Evolutionary conservation across 495 filamentous ascomycete species (phyloP).

Genomic region (Aspergillus cavernicola): DNA sequence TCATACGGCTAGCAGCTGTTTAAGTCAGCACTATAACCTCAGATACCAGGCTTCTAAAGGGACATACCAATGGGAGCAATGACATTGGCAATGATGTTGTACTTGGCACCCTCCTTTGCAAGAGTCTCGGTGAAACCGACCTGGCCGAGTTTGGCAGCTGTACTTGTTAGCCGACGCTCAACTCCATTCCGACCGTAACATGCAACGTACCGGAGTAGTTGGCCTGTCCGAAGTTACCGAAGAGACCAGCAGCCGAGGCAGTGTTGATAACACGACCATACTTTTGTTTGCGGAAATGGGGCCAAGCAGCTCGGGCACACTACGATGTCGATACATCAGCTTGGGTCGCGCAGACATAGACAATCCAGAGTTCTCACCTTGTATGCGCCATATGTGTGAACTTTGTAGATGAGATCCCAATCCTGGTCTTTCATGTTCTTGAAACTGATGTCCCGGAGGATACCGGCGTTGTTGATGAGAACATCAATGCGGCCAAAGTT

Average conservation of each 20-base stretch:
- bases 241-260: constrained; percentile 89
- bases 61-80: constrained; percentile 81
- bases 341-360: background rate
- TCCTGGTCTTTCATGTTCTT: constrained; percentile 98
- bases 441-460: constrained; percentile 93
- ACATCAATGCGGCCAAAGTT: constrained; percentile 90
- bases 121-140: constrained; percentile 98
- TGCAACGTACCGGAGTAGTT: constrained; percentile 78
- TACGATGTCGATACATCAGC: constrained; percentile 19
- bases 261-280: constrained; percentile 96
- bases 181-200: background rate
- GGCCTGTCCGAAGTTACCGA: constrained; percentile 92
- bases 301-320: constrained; percentile 95
- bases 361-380: constrained; percentile 50
- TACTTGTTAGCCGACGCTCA: constrained; percentile 15
- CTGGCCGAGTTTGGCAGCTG: constrained; percentile 89
- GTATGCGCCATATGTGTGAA: constrained; percentile 93
- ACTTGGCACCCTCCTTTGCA: constrained; percentile 95
- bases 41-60: background rate
- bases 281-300: constrained; percentile 97
- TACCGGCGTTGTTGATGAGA: constrained; percentile 97
- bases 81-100: constrained; percentile 95
- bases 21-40: constrained; percentile 9
- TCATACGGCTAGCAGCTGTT: constrained; percentile 89
- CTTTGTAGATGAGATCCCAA: constrained; percentile 91